These are phyloP conservation scores for Suillus tomentosus DNA, from an alignment of 768 basidiomycete genomes.

Conservation along the genomic window DNA sequence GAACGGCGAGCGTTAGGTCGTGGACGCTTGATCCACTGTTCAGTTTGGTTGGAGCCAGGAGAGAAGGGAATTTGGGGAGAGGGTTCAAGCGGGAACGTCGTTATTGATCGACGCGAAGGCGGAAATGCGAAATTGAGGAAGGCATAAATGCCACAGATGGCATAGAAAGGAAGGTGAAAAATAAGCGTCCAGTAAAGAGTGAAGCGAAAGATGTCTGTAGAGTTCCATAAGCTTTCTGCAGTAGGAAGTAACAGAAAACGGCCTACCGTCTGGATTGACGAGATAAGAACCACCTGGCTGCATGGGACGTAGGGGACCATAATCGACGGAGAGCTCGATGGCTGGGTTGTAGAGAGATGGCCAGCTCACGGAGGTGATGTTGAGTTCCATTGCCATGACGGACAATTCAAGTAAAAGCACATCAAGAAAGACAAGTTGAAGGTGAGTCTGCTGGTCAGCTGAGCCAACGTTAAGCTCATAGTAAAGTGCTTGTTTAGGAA, in stretches of 20 bases:
- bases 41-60: neutral
- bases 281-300: slow-evolving; percentile 40
- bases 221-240: neutral
- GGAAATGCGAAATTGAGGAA: slow-evolving; percentile 45
- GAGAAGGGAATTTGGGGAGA: neutral
- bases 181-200: slow-evolving; percentile 52
- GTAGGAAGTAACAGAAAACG: neutral
- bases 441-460: neutral
- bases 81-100: slow-evolving; percentile 11
- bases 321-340: slow-evolving; percentile 34
- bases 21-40: slow-evolving; percentile 19
- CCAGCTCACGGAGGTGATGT: slow-evolving; percentile 31
- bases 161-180: slow-evolving; percentile 44
- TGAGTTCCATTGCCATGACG: neutral
- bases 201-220: slow-evolving; percentile 44
- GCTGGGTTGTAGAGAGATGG: slow-evolving; percentile 41
- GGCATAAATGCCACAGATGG: slow-evolving; percentile 42
- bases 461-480: neutral
- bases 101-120: slow-evolving; percentile 24
- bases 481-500: neutral
- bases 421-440: neutral
- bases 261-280: slow-evolving; percentile 32
- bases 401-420: neutral
- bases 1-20: slow-evolving; percentile 39
- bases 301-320: slow-evolving; percentile 32